Evolutionary conservation across 345 rosid genomes (phyloP).

Genomic region (Eucalyptus pauciflora): DNA sequence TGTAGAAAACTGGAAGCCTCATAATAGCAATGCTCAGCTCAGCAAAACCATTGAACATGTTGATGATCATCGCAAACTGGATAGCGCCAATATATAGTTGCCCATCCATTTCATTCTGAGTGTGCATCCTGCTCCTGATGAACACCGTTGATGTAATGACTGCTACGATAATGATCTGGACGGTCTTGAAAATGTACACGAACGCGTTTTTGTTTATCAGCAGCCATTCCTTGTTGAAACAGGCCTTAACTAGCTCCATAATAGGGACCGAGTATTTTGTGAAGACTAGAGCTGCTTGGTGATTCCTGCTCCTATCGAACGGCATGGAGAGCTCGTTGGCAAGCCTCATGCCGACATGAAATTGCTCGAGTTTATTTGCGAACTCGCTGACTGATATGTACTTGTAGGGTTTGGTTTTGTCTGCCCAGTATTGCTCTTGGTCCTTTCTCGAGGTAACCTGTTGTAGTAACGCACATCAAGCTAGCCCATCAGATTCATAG

Average conservation of each 20-base stretch:
- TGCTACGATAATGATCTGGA: conserved; percentile 55
- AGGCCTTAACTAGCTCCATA: conserved; percentile 55
- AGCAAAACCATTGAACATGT: conserved; percentile 81
- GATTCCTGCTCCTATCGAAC: conserved; percentile 41
- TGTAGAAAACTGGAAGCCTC: conserved; percentile 83
- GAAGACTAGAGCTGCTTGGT: conserved; percentile 61
- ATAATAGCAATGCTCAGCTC: conserved; percentile 58
- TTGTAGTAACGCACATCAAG: not conserved
- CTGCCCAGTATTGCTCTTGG: conserved; percentile 85
- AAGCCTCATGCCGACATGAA: conserved; percentile 32
- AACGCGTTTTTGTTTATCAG: conserved; percentile 56
- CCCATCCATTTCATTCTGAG: conserved; percentile 38
- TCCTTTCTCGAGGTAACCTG: conserved; percentile 89
- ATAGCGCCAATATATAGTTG: conserved; percentile 36
- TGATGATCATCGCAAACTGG: conserved; percentile 38
- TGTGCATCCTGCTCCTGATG: conserved; percentile 42
- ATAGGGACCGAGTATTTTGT: conserved; percentile 42
- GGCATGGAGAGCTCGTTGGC: conserved; percentile 42
- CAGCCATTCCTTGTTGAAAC: conserved; percentile 77
- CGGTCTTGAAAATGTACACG: conserved; percentile 59
- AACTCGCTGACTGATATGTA: conserved; percentile 54
- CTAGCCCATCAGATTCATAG: not conserved
- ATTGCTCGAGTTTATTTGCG: conserved; percentile 32
- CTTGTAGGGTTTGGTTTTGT: conserved; percentile 43
- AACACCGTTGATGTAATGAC: conserved; percentile 47